These are phyloP conservation scores for Nicotiana tomentosiformis DNA, from an alignment of 257 asterid species.

Conservation along the genomic window DNA sequence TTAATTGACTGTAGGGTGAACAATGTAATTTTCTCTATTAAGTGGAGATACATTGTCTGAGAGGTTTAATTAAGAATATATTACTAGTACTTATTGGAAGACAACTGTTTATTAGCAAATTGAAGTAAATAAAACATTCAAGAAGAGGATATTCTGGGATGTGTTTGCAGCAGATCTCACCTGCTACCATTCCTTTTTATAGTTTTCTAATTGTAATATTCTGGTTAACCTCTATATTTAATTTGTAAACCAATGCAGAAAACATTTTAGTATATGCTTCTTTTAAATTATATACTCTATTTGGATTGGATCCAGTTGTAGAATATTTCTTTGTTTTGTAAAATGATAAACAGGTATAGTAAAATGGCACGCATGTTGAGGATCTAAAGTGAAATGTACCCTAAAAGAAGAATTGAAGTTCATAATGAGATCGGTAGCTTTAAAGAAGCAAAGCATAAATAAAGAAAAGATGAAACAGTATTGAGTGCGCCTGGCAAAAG, in stretches of 20 bases:
- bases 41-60: neutral
- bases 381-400: slow-evolving; percentile 19
- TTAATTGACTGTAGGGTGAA: neutral
- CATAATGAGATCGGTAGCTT: neutral
- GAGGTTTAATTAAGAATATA: neutral
- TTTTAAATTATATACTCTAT: neutral
- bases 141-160: slow-evolving; percentile 11
- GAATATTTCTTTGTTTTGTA: neutral
- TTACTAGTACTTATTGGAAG: neutral
- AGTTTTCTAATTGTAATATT: neutral
- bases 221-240: neutral
- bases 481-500: slow-evolving; percentile 26
- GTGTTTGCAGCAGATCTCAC: slow-evolving; percentile 14
- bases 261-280: neutral
- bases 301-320: neutral
- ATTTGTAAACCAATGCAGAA: neutral
- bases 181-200: slow-evolving; percentile 12
- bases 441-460: neutral
- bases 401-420: slow-evolving; percentile 2
- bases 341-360: neutral
- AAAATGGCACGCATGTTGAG: slow-evolving; percentile 32
- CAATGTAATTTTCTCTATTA: neutral
- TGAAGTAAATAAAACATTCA: neutral
- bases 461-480: slow-evolving; percentile 24
- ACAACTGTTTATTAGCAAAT: slow-evolving; percentile 8